A percentile compares a stretch with the other conserved stretches of the same genome.
Evolutionary conservation across 495 filamentous ascomycete species (phyloP).

Genomic region (Tetracladium setigerum): DNA sequence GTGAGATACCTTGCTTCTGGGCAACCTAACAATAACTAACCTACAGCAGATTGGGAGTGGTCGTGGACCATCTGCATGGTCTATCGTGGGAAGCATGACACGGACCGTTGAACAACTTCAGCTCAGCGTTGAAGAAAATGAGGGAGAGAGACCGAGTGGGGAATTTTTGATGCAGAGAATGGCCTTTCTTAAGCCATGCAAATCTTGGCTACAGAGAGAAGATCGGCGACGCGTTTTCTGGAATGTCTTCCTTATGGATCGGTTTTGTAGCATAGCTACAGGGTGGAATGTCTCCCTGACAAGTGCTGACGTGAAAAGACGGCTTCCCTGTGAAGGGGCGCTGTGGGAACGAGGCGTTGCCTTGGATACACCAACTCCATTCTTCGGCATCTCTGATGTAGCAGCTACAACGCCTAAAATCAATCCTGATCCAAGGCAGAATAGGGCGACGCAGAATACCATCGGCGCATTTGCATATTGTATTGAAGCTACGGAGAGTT

Average conservation of each 20-base stretch:
- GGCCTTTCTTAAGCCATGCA: slow-evolving; percentile 55
- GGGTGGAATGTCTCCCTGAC: slow-evolving; percentile 60
- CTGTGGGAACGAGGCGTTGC: slow-evolving; percentile 27
- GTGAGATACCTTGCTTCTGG: slow-evolving; percentile 13
- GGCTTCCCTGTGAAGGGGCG: slow-evolving; percentile 31
- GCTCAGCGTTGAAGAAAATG: slow-evolving; percentile 27
- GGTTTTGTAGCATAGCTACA: slow-evolving; percentile 91
- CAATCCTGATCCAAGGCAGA: slow-evolving; percentile 6
- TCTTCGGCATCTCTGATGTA: slow-evolving; percentile 26
- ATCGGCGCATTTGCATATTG: slow-evolving; percentile 35
- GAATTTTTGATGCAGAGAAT: slow-evolving; percentile 25
- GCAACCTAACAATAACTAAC: background rate
- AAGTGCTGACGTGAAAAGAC: slow-evolving; percentile 29
- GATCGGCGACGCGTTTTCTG: slow-evolving; percentile 88
- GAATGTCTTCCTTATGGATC: slow-evolving; percentile 80
- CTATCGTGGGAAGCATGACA: slow-evolving; percentile 30
- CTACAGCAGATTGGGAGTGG: slow-evolving; percentile 26
- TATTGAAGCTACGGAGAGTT: slow-evolving; percentile 32
- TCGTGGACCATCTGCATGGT: slow-evolving; percentile 22
- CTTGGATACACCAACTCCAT: slow-evolving; percentile 24
- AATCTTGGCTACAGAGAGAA: slow-evolving; percentile 87
- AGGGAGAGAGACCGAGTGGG: slow-evolving; percentile 6
- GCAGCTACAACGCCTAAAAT: background rate
- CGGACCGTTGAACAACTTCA: slow-evolving; percentile 32
- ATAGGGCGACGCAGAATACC: slow-evolving; percentile 23